Evolutionary conservation across 352 stramenopile genomes (phyloP).

Genomic region (Globisporangium cederbergense): DNA sequence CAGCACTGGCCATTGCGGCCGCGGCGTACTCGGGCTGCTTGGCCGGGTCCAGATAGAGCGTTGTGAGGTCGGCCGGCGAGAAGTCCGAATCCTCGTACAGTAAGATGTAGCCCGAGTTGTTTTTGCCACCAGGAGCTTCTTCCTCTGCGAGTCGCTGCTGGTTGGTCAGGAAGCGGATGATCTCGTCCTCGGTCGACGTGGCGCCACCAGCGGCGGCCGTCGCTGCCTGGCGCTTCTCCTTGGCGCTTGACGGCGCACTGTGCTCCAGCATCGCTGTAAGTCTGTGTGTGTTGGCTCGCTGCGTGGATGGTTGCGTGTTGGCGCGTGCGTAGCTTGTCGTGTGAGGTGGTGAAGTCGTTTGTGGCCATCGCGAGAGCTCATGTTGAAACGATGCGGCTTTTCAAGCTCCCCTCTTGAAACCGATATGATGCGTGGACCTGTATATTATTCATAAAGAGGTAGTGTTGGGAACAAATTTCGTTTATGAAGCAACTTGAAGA

Average conservation of each 20-base stretch:
- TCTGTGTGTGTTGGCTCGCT: not conserved
- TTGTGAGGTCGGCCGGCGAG: slow-evolving; percentile 30
- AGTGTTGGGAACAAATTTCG: no score
- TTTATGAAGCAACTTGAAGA: no score
- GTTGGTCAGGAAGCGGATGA: slow-evolving; percentile 34
- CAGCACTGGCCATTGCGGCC: slow-evolving; percentile 8
- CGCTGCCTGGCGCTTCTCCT: not conserved
- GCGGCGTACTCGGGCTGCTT: slow-evolving; percentile 61
- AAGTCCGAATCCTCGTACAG: slow-evolving; percentile 69
- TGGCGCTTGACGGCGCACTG: not conserved
- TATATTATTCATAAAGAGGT: no score
- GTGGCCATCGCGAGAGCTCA: not conserved
- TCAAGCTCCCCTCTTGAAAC: not conserved
- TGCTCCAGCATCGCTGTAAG: not conserved
- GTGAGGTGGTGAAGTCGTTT: not conserved
- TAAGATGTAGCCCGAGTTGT: not conserved
- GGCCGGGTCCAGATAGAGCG: slow-evolving; percentile 52
- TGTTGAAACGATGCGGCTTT: slow-evolving; percentile 4
- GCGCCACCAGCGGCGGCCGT: not conserved
- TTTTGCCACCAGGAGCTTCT: not conserved
- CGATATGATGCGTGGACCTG: not conserved
- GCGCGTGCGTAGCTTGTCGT: not conserved
- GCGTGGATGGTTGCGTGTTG: not conserved
- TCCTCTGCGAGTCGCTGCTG: slow-evolving; percentile 18
- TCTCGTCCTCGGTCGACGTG: slow-evolving; percentile 30